A percentile compares a stretch with the other conserved stretches of the same genome.
Evolutionary conservation across 2,329 filamentous ascomycete species (phyloP).

Genomic region (Arachnomyces sp.): DNA sequence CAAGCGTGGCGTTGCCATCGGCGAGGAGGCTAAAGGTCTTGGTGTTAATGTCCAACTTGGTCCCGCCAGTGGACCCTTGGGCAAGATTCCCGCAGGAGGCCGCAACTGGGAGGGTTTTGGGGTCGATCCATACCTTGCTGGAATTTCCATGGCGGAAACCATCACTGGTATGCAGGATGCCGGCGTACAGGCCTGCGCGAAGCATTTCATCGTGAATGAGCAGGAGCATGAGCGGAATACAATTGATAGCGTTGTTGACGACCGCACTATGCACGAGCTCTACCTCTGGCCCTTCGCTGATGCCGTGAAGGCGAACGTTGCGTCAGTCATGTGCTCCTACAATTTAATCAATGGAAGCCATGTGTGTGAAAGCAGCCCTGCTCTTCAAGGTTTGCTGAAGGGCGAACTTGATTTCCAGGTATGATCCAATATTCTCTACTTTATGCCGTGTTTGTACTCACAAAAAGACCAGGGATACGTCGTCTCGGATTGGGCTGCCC

Average conservation of each 20-base stretch:
- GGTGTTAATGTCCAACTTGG: constrained; percentile 36
- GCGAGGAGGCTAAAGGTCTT: constrained; percentile 37
- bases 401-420: constrained; percentile 43
- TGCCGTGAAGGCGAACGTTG: constrained; percentile 59
- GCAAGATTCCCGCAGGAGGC: constrained; percentile 31
- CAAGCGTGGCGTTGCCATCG: constrained; percentile 47
- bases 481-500: constrained; percentile 39
- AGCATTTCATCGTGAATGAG: constrained; percentile 56
- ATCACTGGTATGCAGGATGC: constrained; percentile 43
- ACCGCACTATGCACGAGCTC: constrained; percentile 66
- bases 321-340: constrained; percentile 43
- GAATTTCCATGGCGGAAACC: constrained; percentile 33
- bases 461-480: constrained; percentile 29
- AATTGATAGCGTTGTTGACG: constrained; percentile 55
- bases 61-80: constrained; percentile 37
- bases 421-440: too few relatives aligned
- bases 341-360: constrained; percentile 42
- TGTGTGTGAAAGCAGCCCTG: constrained; percentile 41
- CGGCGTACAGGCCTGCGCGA: constrained; percentile 62
- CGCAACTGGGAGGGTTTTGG: constrained; percentile 41
- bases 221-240: constrained; percentile 50
- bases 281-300: constrained; percentile 75
- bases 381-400: constrained; percentile 43
- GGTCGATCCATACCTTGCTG: constrained; percentile 38
- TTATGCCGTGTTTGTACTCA: too few relatives aligned